A percentile compares a stretch with the other conserved stretches of the same genome.
phyloP scores from a whole-genome alignment of 257 asterid species.

The Solanum commersonii region DNA sequence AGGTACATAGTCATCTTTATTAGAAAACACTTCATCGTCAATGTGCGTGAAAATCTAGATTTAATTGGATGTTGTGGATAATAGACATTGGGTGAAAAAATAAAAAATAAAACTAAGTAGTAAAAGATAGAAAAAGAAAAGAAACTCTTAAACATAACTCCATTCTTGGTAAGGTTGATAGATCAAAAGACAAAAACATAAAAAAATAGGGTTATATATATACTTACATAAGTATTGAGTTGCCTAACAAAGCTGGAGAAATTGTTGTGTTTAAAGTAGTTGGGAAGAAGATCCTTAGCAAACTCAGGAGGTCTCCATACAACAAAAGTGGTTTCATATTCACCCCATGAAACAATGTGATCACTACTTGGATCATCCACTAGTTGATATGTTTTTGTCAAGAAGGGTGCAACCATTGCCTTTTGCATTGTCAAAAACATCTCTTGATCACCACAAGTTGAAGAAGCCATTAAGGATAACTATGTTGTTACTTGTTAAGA shows the following conservation, averaged over 20 bases:
- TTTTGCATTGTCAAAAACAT: neutral
- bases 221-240: conserved; percentile 10
- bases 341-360: conserved; percentile 11
- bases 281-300: conserved; percentile 7
- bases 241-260: conserved; percentile 6
- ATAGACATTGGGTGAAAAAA: neutral
- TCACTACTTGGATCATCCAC: conserved; percentile 8
- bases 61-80: neutral
- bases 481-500: neutral
- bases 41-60: neutral
- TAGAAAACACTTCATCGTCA: neutral
- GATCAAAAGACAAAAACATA: neutral
- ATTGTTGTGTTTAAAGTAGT: conserved; percentile 10
- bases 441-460: neutral
- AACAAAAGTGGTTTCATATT: conserved; percentile 5
- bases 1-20: neutral
- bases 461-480: neutral
- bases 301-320: conserved; percentile 8
- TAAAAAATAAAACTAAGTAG: neutral
- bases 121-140: neutral
- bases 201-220: neutral
- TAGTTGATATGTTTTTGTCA: conserved; percentile 6
- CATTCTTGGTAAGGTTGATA: neutral
- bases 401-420: conserved; percentile 3
- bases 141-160: neutral